A percentile compares a stretch with the other conserved stretches of the same genome.
Conservation (phyloP, 805 yeast species). For the Ogataea allantospora region DNA sequence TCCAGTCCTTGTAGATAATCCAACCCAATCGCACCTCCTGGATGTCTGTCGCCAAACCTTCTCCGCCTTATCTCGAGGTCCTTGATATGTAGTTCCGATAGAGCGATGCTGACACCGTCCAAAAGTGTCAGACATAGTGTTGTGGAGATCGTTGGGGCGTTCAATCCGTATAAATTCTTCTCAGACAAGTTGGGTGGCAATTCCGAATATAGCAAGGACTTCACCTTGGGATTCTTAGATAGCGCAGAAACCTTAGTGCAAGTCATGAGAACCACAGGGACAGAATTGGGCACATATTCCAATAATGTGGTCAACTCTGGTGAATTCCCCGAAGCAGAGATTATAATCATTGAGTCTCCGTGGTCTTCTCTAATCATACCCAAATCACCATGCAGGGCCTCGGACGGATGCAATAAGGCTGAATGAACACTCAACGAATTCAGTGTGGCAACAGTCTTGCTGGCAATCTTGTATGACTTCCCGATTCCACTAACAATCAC, state of each 20-base stretch:
- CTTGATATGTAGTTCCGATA: slow-evolving; percentile 62
- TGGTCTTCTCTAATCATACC: slow-evolving; percentile 61
- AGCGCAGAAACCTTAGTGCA: slow-evolving; percentile 57
- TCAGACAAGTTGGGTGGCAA: slow-evolving; percentile 60
- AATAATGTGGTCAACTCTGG: slow-evolving; percentile 64
- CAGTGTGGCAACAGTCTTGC: slow-evolving; percentile 76
- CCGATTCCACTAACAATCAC: slow-evolving; percentile 82
- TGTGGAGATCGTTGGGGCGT: slow-evolving; percentile 87
- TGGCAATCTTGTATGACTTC: slow-evolving; percentile 75
- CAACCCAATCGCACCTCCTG: slow-evolving; percentile 88
- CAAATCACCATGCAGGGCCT: slow-evolving; percentile 88
- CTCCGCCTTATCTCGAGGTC: slow-evolving; percentile 53
- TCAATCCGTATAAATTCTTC: slow-evolving; percentile 65
- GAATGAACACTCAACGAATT: slow-evolving; percentile 75
- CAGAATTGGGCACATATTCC: slow-evolving; percentile 52
- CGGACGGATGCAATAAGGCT: slow-evolving; percentile 72
- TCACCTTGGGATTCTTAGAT: slow-evolving; percentile 48
- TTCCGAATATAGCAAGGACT: slow-evolving; percentile 58
- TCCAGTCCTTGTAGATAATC: slow-evolving; percentile 30
- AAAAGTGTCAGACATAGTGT: slow-evolving; percentile 73
- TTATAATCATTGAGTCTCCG: slow-evolving; percentile 58
- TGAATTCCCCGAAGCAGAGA: slow-evolving; percentile 81
- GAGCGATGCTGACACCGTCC: slow-evolving; percentile 74
- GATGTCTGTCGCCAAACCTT: slow-evolving; percentile 72
- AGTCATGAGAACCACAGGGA: slow-evolving; percentile 63